A percentile compares a stretch with the other conserved stretches of the same genome.
Evolutionary conservation across 306 rosid genomes (phyloP).

Genomic region (Ormosia semicastrata): DNA sequence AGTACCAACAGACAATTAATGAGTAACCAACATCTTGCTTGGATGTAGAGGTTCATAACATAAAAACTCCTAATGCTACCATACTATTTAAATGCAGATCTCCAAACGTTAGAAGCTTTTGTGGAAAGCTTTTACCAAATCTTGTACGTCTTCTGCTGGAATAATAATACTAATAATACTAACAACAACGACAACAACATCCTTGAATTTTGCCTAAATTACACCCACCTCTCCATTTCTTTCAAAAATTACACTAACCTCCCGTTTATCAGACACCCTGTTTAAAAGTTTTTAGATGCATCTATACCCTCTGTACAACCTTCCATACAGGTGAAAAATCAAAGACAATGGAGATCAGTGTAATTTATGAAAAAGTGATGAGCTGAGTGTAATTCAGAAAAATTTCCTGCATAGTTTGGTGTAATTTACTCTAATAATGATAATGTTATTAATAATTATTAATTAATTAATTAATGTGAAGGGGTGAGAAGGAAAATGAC

Average conservation of each 20-base stretch:
- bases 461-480: background rate
- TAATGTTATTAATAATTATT: background rate
- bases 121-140: background rate
- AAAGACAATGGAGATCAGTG: background rate
- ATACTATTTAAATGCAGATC: background rate
- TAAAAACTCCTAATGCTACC: background rate
- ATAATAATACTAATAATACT: background rate
- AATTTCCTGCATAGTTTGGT: background rate
- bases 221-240: background rate
- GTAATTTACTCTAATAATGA: background rate
- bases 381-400: background rate
- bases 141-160: background rate
- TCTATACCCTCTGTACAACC: background rate
- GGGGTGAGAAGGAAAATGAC: background rate
- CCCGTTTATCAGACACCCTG: background rate
- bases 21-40: conserved; percentile 10
- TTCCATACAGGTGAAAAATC: background rate
- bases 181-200: background rate
- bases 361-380: background rate
- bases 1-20: conserved; percentile 9
- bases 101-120: background rate
- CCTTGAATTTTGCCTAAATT: background rate
- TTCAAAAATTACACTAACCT: background rate
- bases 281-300: background rate
- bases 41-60: background rate